Conservation (phyloP, 2,329 filamentous ascomycete species). For the Eurotiales sp. region DNA sequence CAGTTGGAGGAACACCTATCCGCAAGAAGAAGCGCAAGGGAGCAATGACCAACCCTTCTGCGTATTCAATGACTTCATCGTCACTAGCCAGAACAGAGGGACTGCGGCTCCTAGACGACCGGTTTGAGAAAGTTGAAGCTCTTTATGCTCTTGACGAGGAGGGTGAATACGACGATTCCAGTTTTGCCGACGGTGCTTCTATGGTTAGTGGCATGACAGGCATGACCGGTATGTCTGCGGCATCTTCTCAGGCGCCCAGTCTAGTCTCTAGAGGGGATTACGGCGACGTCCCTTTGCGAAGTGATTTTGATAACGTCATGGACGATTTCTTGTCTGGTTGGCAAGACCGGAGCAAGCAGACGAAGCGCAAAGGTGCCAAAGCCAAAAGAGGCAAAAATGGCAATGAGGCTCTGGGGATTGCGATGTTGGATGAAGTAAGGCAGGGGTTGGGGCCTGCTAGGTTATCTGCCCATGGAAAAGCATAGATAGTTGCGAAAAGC, state of each 20-base stretch:
- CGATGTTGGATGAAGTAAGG: constrained; percentile 87
- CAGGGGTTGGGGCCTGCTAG: constrained; percentile 73
- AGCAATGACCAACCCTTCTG: constrained; percentile 79
- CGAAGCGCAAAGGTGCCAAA: constrained; percentile 43
- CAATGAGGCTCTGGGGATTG: constrained; percentile 73
- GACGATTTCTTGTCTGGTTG: constrained; percentile 80
- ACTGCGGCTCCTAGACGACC: constrained; percentile 75
- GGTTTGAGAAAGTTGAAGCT: constrained; percentile 89
- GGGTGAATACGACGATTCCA: constrained; percentile 49
- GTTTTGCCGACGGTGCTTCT: constrained; percentile 34
- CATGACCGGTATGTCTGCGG: constrained; percentile 49
- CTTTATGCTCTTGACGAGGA: constrained; percentile 65
- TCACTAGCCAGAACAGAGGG: constrained; percentile 84
- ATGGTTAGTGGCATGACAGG: constrained; percentile 42
- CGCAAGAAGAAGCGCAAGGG: constrained; percentile 93
- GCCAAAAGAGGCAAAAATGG: constrained; percentile 70
- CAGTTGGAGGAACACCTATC: constrained; percentile 61
- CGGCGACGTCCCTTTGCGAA: constrained; percentile 56
- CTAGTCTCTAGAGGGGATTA: constrained; percentile 35
- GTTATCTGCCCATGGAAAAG: constrained; percentile 41
- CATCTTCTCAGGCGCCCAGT: constrained; percentile 61
- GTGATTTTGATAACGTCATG: constrained; percentile 84
- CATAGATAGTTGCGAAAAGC: constrained; percentile 19
- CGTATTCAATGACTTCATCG: constrained; percentile 89
- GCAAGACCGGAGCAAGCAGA: constrained; percentile 41